Base-by-base conservation (phyloP, 305 asterid genomes). In the Ilex paraguariensis region DNA sequence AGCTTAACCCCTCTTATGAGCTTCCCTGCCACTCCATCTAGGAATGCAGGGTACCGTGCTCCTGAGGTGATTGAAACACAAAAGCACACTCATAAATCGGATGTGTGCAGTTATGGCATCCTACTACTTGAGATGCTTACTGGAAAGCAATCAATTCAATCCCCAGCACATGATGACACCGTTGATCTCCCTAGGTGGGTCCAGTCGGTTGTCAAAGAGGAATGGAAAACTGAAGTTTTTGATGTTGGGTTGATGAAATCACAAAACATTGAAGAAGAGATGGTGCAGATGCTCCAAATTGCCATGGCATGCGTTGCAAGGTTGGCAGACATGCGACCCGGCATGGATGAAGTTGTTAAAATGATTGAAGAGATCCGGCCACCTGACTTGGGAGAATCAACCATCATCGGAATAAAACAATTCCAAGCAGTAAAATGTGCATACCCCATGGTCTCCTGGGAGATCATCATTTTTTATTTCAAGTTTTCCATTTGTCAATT, bases 201-300 rank as follows among this genome's bases (percentile, higher is more conserved):
- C 31, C 97, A 87, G 62, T 89, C 97, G 7, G 97, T 92, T 5
- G 97, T 92, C 54, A 79, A 91, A 69, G 98, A 92, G 76, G 98
- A 93, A 61, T 93, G 98, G 98, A 93, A 97, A 10, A 89, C 95
- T 0, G 97, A 93, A 76, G 98, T 93, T 31, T 93, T 93, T 39
- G 98, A 93, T 30, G 86, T 86, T 2, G 96, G 87, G 70, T 66
- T 93, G 61, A 82, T 89, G 95, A 80, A 87, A 54, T 79, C 73
- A 30, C 96, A 83, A 16, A 81, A 87, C 69, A 84, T 87, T 10
- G 97, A 89, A 66, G 98, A 89, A 55, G 98, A 91, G 77, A 82
- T 89, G 96, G 97, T 92, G 69, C 97, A 89, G 76, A 84, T 92
- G 96, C 79, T 92, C 65, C 98, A 92, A 58, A 89, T 89, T 13